Evolutionary conservation across 208 protist species (phyloP).

Genomic region (Leishmania tarentolae): DNA sequence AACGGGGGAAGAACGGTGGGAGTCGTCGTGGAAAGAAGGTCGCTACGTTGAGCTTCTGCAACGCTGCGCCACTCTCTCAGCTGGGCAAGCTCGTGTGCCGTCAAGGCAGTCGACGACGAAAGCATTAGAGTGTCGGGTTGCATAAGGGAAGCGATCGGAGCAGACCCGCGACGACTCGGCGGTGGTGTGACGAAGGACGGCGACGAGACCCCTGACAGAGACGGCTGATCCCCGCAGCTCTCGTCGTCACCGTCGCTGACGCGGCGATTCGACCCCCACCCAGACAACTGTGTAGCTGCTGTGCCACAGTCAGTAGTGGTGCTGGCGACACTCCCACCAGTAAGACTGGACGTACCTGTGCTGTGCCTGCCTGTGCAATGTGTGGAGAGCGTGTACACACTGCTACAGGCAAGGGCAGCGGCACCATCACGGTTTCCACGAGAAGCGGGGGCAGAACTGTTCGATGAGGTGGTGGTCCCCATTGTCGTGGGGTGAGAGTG

Average conservation of each 20-base stretch:
- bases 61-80: conserved; percentile 25
- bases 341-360: not conserved
- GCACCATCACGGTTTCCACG: not conserved
- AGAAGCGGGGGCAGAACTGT: not conserved
- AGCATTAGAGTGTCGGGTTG: not conserved
- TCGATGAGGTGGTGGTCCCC: not conserved
- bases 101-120: conserved; percentile 1
- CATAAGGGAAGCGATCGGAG: not conserved
- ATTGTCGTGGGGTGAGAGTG: conserved; percentile 16
- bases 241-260: not conserved
- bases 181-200: conserved; percentile 19
- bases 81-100: conserved; percentile 23
- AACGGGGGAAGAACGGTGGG: not conserved
- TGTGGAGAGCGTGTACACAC: not conserved
- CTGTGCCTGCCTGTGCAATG: not conserved
- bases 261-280: not conserved
- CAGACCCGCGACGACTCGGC: conserved; percentile 1
- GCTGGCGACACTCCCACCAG: not conserved
- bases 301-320: not conserved
- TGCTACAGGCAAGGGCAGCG: conserved; percentile 1
- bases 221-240: not conserved
- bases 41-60: conserved; percentile 2
- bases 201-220: conserved; percentile 27
- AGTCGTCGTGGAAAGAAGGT: not conserved
- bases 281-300: not conserved